These are phyloP conservation scores for Glycyrrhiza uralensis DNA, from an alignment of 306 rosid species.

Conservation along the genomic window DNA sequence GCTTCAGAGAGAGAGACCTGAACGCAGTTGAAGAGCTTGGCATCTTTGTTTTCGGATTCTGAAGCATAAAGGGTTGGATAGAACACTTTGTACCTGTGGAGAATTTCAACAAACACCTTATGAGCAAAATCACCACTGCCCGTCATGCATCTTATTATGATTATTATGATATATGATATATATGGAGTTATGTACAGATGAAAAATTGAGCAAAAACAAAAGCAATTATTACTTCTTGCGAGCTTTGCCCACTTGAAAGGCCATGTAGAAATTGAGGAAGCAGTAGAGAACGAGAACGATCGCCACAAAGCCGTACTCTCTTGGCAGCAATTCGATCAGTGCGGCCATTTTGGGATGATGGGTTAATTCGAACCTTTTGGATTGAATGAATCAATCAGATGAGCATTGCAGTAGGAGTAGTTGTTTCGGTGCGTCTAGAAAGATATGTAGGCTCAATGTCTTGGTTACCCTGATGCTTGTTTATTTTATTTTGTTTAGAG, in stretches of 20 bases:
- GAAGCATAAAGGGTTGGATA: constrained; percentile 67
- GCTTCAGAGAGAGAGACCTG: constrained; percentile 36
- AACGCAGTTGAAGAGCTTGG: constrained; percentile 64
- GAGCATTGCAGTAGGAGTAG: no score
- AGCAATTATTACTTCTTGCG: constrained; percentile 47
- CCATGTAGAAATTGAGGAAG: constrained; percentile 70
- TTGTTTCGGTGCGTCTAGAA: no score
- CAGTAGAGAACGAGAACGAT: constrained; percentile 55
- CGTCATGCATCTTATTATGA: no score
- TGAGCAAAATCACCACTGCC: neutral
- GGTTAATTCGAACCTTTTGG: no score
- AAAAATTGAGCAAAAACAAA: no score
- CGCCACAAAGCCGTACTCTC: constrained; percentile 62
- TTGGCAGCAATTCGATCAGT: constrained; percentile 44
- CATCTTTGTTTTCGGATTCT: constrained; percentile 76
- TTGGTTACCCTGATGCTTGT: no score
- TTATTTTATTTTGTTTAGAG: no score
- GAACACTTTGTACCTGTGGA: constrained; percentile 53
- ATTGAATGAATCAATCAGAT: no score
- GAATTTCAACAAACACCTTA: constrained; percentile 24
- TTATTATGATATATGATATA: no score
- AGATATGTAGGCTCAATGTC: no score
- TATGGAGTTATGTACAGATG: no score
- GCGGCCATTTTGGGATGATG: constrained; percentile 30
- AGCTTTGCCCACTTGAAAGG: constrained; percentile 49